phyloP scores from a whole-genome alignment of 441 rosid genomes.

The Populus tomentosa region DNA sequence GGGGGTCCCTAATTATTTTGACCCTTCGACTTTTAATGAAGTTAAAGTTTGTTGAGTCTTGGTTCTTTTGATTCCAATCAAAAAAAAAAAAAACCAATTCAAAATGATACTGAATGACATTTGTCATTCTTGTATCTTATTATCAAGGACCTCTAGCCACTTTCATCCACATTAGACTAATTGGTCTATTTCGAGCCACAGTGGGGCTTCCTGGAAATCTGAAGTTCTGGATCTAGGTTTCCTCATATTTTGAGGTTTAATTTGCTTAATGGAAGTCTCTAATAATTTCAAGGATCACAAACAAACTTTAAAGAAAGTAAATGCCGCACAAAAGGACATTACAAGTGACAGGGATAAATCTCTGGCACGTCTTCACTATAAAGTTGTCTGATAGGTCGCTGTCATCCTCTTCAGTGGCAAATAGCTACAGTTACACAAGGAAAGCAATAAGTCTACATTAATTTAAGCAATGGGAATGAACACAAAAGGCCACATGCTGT shows the following conservation, averaged over 20 bases:
- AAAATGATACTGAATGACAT: not conserved
- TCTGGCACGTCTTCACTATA: conserved; percentile 89
- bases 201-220: not conserved
- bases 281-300: conserved; percentile 4
- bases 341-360: conserved; percentile 89
- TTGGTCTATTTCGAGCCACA: too few species aligned
- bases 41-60: too few species aligned
- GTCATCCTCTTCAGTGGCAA: conserved; percentile 77
- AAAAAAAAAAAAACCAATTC: not conserved
- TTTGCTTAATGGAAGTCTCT: not conserved
- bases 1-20: not conserved
- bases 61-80: not conserved
- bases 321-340: conserved; percentile 26
- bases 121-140: not conserved
- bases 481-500: not conserved
- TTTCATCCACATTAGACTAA: too few species aligned
- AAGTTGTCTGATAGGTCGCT: conserved; percentile 76
- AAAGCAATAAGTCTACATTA: conserved; percentile 3
- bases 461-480: conserved; percentile 13
- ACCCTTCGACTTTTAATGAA: not conserved
- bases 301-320: conserved; percentile 1
- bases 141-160: not conserved
- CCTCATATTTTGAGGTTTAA: not conserved
- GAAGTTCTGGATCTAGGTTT: not conserved
- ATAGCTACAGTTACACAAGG: conserved; percentile 44